phyloP scores from a whole-genome alignment of 768 basidiomycete genomes.

The Rhodotorula taiwanensis region DNA sequence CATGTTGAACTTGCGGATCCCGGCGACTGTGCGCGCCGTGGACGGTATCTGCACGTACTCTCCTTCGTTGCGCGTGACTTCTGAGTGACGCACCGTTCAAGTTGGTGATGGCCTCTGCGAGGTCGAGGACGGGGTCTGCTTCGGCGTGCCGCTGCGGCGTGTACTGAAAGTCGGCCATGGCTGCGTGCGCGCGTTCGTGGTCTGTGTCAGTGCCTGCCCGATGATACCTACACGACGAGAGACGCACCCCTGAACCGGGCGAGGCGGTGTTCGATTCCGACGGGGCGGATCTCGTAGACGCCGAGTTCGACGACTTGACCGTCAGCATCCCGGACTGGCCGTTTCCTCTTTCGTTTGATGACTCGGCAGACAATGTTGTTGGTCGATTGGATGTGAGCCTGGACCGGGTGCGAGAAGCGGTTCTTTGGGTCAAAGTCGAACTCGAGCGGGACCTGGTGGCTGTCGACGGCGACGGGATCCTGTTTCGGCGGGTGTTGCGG shows the following conservation, averaged over 20 bases:
- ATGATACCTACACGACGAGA: slow-evolving; percentile 37
- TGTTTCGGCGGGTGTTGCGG: too few relatives aligned
- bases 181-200: slow-evolving; percentile 48
- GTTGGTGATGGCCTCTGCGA: slow-evolving; percentile 65
- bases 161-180: slow-evolving; percentile 91
- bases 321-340: slow-evolving; percentile 34
- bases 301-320: slow-evolving; percentile 42
- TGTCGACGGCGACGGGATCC: not conserved
- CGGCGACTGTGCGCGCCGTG: slow-evolving; percentile 54
- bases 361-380: slow-evolving; percentile 80
- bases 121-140: slow-evolving; percentile 58
- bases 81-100: slow-evolving; percentile 66
- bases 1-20: slow-evolving; percentile 63
- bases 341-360: slow-evolving; percentile 54
- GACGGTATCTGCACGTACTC: too few relatives aligned
- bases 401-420: slow-evolving; percentile 73
- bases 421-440: slow-evolving; percentile 64
- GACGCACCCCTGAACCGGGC: slow-evolving; percentile 80
- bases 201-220: not conserved
- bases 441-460: slow-evolving; percentile 56
- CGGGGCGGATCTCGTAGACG: slow-evolving; percentile 65
- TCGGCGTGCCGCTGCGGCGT: slow-evolving; percentile 55
- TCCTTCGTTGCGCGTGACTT: too few relatives aligned
- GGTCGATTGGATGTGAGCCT: slow-evolving; percentile 67
- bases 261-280: slow-evolving; percentile 73